Evolutionary conservation across 495 filamentous ascomycete species (phyloP), one percentile per base, ranked within the genome.

Genomic region (Lichina pygmaea): DNA sequence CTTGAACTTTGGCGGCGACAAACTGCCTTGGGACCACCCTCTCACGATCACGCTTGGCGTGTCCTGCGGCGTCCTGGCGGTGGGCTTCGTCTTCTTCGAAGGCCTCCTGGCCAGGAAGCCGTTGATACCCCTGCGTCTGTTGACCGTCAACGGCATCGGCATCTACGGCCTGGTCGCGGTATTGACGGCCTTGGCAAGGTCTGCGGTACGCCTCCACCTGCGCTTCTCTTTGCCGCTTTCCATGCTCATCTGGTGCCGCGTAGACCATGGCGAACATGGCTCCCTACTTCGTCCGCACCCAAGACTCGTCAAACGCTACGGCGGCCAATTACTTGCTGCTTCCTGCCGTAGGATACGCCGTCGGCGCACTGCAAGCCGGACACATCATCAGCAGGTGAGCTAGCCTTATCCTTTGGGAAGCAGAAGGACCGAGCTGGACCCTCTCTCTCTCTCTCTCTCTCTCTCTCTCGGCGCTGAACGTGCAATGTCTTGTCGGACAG

Each of bases 321-420:
- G 24, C 24, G 2, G 24, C 24, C 24, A 24, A 24, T 1, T 24
- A 24, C 24, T 24, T 51, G 30, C 30, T 55, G 16, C 44, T 51
- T 3, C 30, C 45, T 0, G 15, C 46, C 9, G 0, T 56, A 0
- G 58, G 58, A 2, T 50, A 53, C 10, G 52, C 51, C 0, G 33
- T 54, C 8, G 56, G 58, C 15, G 52, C 52, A 0, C 12, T 57
- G 0, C 7, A 56, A 0, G 49, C 53, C 3, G 58, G 59, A 2
- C 33, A 45, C 16, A 43, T 59, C 3, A 60, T 62, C 34, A 59
- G 55, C 41, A 52, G 52, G 59, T 59, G 49, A 34, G 47, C 24
- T 42, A 42, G 4, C 24, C 24, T 4, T 24, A 24, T 4, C 1
- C 1, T 24, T 4, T 4, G 24, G 2, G 24, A 24, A 4, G 24